Percentiles rank a stretch among this genome's conserved stretches.
These are phyloP conservation scores for Castanopsis chinensis DNA, from an alignment of 306 rosid species.

Conservation along the genomic window DNA sequence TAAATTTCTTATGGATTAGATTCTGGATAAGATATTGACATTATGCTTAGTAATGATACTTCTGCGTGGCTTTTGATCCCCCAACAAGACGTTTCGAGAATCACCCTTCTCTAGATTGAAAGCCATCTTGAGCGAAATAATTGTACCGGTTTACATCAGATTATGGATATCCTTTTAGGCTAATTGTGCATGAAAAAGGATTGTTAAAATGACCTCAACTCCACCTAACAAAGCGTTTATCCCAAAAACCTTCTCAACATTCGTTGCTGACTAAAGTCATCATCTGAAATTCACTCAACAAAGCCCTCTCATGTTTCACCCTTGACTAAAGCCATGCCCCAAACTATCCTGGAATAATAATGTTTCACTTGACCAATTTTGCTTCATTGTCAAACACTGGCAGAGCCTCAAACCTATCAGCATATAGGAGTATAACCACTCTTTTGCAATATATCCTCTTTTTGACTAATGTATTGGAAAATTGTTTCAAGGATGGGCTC, in stretches of 20 bases:
- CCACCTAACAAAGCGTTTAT: neutral
- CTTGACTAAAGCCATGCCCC: neutral
- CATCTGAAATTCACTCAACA: neutral
- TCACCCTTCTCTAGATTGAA: neutral
- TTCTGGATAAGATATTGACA: neutral
- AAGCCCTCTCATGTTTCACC: neutral
- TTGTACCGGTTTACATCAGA: neutral
- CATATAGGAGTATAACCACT: neutral
- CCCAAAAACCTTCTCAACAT: neutral
- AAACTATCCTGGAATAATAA: neutral
- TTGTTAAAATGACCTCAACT: neutral
- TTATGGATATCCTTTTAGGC: neutral
- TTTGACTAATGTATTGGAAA: neutral
- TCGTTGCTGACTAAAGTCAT: neutral
- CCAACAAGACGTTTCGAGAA: neutral
- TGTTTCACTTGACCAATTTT: neutral
- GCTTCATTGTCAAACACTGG: neutral
- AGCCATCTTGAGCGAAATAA: neutral
- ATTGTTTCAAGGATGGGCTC: neutral
- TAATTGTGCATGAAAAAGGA: neutral
- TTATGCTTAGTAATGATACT: neutral
- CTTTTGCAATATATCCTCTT: neutral
- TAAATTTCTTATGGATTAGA: neutral
- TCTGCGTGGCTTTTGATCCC: neutral
- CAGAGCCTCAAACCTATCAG: neutral